phyloP scores from a whole-genome alignment of 2,329 filamentous ascomycete genomes.

The Hypomyces rosellus region DNA sequence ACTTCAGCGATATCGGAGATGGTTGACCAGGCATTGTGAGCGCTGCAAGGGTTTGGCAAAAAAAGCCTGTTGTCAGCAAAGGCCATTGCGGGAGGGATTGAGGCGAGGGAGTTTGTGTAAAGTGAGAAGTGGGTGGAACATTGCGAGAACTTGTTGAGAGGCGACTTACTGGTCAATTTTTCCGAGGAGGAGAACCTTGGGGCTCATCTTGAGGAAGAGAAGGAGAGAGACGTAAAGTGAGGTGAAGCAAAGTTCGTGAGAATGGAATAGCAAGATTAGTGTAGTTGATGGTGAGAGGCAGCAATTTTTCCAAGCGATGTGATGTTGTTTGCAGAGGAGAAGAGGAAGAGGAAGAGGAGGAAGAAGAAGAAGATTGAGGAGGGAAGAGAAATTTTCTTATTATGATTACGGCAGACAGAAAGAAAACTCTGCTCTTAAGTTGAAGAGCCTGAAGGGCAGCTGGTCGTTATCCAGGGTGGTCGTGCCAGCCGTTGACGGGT shows the following conservation, averaged over 20 bases:
- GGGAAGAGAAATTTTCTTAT: no score
- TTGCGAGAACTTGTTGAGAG: no score
- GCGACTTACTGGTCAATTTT: slow-evolving; percentile 32
- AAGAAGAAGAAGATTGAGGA: no score
- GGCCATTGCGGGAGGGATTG: no score
- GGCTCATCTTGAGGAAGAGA: slow-evolving; percentile 16
- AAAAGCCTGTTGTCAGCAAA: no score
- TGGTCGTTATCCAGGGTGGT: not conserved
- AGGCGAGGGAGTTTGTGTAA: no score
- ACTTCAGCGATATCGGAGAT: slow-evolving; percentile 60
- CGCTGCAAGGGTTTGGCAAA: slow-evolving; percentile 38
- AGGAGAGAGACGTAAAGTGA: not conserved
- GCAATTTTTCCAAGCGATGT: not conserved
- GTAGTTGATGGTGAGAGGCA: not conserved
- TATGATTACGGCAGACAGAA: no score
- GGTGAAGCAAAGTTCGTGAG: not conserved
- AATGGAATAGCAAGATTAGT: not conserved
- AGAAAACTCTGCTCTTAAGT: no score
- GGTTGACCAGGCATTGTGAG: slow-evolving; percentile 56
- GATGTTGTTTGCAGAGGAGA: not conserved
- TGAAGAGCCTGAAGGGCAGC: not conserved
- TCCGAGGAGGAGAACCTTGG: slow-evolving; percentile 35
- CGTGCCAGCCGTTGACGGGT: no score
- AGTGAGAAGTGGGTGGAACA: no score
- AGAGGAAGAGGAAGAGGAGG: no score